A percentile compares a stretch with the other conserved stretches of the same genome.
Conservation (phyloP, 2,329 filamentous ascomycete species). For the Arthrinium puccinioides region DNA sequence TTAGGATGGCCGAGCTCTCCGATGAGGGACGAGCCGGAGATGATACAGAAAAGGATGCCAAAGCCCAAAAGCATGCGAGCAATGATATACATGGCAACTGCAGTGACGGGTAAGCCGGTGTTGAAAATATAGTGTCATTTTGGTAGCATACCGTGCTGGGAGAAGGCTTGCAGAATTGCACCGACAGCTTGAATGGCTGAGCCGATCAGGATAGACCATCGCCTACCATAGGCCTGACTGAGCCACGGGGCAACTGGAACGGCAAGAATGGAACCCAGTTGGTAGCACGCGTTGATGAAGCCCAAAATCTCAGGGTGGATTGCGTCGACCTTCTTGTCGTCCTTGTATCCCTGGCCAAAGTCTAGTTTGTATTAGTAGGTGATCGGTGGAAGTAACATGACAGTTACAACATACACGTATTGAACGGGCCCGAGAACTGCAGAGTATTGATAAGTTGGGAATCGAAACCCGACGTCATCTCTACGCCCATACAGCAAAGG, state of each 20-base stretch:
- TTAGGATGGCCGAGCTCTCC: conserved; percentile 54
- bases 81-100: conserved; percentile 47
- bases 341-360: conserved; percentile 27
- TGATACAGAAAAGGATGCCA: conserved; percentile 52
- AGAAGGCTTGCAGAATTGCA: conserved; percentile 46
- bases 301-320: conserved; percentile 38
- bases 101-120: too few relatives aligned
- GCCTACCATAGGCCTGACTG: conserved; percentile 47
- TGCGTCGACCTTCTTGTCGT: neutral
- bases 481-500: conserved; percentile 54
- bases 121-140: neutral
- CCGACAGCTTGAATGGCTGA: conserved; percentile 47
- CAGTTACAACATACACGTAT: conserved; percentile 21
- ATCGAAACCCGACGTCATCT: conserved; percentile 40
- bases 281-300: conserved; percentile 52
- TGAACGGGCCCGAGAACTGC: conserved; percentile 30
- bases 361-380: conserved; percentile 17
- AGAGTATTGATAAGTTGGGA: conserved; percentile 38
- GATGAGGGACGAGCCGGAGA: conserved; percentile 50
- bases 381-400: neutral
- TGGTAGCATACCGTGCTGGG: conserved; percentile 33
- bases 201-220: conserved; percentile 49
- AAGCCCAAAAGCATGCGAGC: conserved; percentile 54
- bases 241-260: conserved; percentile 50
- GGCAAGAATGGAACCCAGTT: conserved; percentile 49